Base-by-base conservation (phyloP, 495 filamentous ascomycete species). In the Cetradonia linearis region DNA sequence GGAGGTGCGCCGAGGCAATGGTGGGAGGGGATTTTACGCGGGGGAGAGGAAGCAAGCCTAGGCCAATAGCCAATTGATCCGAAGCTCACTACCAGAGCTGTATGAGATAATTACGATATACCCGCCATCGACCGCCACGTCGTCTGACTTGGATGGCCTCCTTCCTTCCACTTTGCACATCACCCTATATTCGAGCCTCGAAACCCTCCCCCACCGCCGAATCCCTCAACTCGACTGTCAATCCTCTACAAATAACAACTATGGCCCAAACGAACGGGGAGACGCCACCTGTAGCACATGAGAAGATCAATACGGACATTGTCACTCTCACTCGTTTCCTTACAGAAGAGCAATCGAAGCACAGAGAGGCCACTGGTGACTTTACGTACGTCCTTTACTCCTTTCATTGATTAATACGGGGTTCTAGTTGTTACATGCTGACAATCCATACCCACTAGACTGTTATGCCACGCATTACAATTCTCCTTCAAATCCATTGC, bases 401-500 rank as follows among this genome's bases (percentile, higher is more conserved):
- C n/a, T 50, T 55, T 31, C 48, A 31, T 27, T n/a, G n/a, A 40
- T 52, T 54, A 33, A 36, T 31, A 44, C 38, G 49, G n/a, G 28
- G 33, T 14, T n/a, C 42, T 36, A 20, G n/a, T 52, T 10, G 27
- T 20, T 28, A n/a, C 27, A 53, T 53, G 27, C 58, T 60, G 20
- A 60, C 50, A 9, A 11, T 33, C 25, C 6, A 11, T 34, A 8
- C 23, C 27, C 20, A 18, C 16, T 67, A 95, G 91, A 67, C 83
- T 98, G 28, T 83, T 98, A 58, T 96, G 90, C 80, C 93, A 98
- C 71, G 91, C 94, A 61, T 85, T 98, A 36, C 94, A 97, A 76
- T 97, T 96, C 80, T 88, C 93, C 66, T 98, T 98, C 84, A 98
- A 98, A 78, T 91, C 87, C 58, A 98, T 98, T 73, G 92, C 93